A percentile compares a stretch with the other conserved stretches of the same genome.
Conservation (phyloP, 2,329 filamentous ascomycete genomes). For the Domatiomyces catenatus region DNA sequence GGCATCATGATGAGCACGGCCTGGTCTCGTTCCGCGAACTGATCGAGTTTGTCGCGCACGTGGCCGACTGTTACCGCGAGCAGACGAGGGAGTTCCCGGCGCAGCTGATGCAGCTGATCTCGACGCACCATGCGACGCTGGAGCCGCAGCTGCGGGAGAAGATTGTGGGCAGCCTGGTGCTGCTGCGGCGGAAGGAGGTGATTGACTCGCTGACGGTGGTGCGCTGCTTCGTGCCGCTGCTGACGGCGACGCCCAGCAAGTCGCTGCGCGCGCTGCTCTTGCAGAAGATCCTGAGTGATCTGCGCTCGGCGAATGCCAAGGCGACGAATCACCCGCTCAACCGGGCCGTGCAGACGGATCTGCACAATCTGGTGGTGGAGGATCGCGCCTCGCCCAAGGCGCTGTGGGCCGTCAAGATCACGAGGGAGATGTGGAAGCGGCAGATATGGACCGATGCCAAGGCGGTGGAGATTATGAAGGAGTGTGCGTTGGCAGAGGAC, state of each 20-base stretch:
- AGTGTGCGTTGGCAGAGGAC: conserved; percentile 74
- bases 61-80: conserved; percentile 81
- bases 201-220: conserved; percentile 72
- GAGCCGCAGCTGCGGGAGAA: conserved; percentile 82
- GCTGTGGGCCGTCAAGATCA: conserved; percentile 91
- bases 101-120: conserved; percentile 67
- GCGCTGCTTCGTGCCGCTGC: conserved; percentile 84
- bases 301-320: conserved; percentile 76
- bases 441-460: conserved; percentile 93
- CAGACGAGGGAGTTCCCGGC: conserved; percentile 62
- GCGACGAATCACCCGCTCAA: conserved; percentile 84
- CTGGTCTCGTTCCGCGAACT: conserved; percentile 76
- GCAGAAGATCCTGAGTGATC: conserved; percentile 79
- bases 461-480: conserved; percentile 96
- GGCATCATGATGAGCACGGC: conserved; percentile 40
- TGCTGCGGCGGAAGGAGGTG: conserved; percentile 80
- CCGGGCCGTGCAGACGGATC: conserved; percentile 76
- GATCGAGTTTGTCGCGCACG: conserved; percentile 85
- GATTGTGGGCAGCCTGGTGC: conserved; percentile 75
- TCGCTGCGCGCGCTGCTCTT: conserved; percentile 69
- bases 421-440: conserved; percentile 87
- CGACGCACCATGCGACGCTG: conserved; percentile 65
- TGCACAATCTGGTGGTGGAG: conserved; percentile 79
- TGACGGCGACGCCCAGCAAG: conserved; percentile 86
- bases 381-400: conserved; percentile 74